Evolutionary conservation across 2,329 filamentous ascomycete genomes (phyloP).

Genomic region (Chrysoporthe cubensis): DNA sequence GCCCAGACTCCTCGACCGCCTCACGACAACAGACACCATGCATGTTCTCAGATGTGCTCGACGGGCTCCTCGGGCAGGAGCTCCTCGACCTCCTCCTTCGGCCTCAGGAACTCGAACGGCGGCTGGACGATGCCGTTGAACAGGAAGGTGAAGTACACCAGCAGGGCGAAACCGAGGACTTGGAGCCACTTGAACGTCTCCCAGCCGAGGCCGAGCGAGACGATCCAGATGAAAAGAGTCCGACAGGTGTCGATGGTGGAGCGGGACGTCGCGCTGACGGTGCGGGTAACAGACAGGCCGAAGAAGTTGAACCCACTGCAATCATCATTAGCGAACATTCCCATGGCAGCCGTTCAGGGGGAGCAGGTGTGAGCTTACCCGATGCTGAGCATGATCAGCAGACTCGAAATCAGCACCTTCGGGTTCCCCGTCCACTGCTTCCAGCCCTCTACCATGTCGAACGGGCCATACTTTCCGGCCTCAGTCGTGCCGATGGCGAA

Average conservation of each 20-base stretch:
- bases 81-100: slow-evolving; percentile 60
- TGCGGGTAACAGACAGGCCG: slow-evolving; percentile 87
- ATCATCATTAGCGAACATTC: slow-evolving; percentile 23
- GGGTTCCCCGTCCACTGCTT: slow-evolving; percentile 75
- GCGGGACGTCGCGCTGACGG: slow-evolving; percentile 87
- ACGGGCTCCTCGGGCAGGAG: slow-evolving; percentile 83
- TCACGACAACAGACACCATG: not conserved
- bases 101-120: slow-evolving; percentile 71
- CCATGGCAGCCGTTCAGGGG: not conserved
- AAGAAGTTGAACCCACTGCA: slow-evolving; percentile 96
- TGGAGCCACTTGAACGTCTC: slow-evolving; percentile 98
- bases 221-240: slow-evolving; percentile 97
- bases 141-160: slow-evolving; percentile 95
- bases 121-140: slow-evolving; percentile 94
- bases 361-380: slow-evolving; percentile 63
- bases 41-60: slow-evolving; percentile 58
- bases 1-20: not conserved
- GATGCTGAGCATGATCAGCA: slow-evolving; percentile 97
- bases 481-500: slow-evolving; percentile 74
- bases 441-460: slow-evolving; percentile 87
- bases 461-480: slow-evolving; percentile 78
- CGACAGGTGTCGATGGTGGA: slow-evolving; percentile 97
- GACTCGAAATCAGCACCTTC: slow-evolving; percentile 73
- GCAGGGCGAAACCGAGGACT: slow-evolving; percentile 81
- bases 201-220: slow-evolving; percentile 91